phyloP scores from a whole-genome alignment of 768 basidiomycete species.

The Naganishia friedmannii region DNA sequence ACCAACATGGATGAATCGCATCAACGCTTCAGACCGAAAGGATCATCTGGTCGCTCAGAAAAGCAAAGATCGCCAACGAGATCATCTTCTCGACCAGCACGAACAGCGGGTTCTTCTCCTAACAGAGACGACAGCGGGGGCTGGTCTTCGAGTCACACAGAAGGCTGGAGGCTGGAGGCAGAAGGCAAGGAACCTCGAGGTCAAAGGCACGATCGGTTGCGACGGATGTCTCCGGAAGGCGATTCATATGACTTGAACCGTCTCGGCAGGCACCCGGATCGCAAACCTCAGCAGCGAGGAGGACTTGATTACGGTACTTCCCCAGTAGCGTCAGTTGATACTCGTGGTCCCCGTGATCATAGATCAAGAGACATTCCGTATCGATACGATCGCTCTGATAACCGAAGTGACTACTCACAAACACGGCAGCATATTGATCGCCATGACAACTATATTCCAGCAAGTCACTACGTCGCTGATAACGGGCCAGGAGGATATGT shows the following conservation, averaged over 20 bases:
- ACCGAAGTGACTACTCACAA: not conserved
- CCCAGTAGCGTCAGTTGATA: not conserved
- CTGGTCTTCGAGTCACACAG: not conserved
- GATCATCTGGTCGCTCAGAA: not conserved
- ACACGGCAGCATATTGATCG: not conserved
- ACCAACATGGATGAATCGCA: not conserved
- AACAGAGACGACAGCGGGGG: too few relatives aligned
- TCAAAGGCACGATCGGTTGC: not conserved
- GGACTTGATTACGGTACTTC: conserved; percentile 4
- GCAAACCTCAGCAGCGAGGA: not conserved
- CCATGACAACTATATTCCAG: not conserved
- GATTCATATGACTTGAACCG: not conserved
- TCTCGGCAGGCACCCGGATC: not conserved
- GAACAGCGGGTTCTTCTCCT: not conserved
- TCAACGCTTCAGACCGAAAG: not conserved
- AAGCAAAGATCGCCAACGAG: not conserved
- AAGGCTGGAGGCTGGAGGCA: not conserved
- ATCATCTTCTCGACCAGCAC: conserved; percentile 3
- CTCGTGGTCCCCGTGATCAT: not conserved
- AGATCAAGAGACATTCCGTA: not conserved
- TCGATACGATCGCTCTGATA: not conserved
- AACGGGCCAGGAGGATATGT: not conserved
- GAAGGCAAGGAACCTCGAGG: not conserved
- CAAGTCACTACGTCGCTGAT: not conserved
- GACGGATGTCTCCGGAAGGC: not conserved